phyloP scores from a whole-genome alignment of 2,329 filamentous ascomycete species.

The Aspergillus uvarum region DNA sequence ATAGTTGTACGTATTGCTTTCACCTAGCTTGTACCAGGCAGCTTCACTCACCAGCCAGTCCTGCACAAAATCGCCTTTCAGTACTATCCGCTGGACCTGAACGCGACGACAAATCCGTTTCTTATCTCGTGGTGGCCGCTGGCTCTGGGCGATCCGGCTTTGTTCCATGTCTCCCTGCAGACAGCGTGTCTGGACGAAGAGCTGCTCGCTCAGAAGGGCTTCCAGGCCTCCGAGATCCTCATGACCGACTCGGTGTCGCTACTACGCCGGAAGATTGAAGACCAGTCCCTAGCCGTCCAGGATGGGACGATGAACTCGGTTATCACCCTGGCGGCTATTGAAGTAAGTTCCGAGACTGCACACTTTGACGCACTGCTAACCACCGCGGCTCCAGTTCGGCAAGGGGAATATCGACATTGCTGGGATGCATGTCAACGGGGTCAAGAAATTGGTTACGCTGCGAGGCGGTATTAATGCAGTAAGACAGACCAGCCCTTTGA shows the following conservation, averaged over 20 bases:
- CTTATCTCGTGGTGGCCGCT: constrained; percentile 61
- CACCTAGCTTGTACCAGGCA: background rate
- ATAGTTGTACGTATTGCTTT: constrained; percentile 49
- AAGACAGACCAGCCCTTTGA: constrained; percentile 52
- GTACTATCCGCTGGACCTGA: constrained; percentile 59
- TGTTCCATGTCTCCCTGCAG: constrained; percentile 61
- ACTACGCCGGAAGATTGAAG: constrained; percentile 51
- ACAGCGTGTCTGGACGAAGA: constrained; percentile 60
- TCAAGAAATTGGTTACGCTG: constrained; percentile 51
- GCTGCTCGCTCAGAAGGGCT: constrained; percentile 52
- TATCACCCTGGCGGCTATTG: constrained; percentile 58
- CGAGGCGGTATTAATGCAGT: constrained; percentile 54
- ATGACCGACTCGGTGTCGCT: constrained; percentile 59
- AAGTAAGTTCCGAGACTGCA: constrained; percentile 41
- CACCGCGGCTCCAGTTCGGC: constrained; percentile 43
- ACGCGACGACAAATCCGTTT: constrained; percentile 56
- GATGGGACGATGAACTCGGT: constrained; percentile 59
- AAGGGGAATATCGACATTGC: constrained; percentile 51
- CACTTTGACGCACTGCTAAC: constrained; percentile 1
- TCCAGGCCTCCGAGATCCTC: constrained; percentile 54
- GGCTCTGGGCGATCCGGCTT: constrained; percentile 55
- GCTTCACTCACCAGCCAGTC: constrained; percentile 40
- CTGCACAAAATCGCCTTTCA: constrained; percentile 59
- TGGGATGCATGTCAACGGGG: constrained; percentile 52
- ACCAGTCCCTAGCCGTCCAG: constrained; percentile 49